Evolutionary conservation across 495 filamentous ascomycete species (phyloP), one percentile per base, ranked within the genome.

Genomic region (Penicillium manginii): DNA sequence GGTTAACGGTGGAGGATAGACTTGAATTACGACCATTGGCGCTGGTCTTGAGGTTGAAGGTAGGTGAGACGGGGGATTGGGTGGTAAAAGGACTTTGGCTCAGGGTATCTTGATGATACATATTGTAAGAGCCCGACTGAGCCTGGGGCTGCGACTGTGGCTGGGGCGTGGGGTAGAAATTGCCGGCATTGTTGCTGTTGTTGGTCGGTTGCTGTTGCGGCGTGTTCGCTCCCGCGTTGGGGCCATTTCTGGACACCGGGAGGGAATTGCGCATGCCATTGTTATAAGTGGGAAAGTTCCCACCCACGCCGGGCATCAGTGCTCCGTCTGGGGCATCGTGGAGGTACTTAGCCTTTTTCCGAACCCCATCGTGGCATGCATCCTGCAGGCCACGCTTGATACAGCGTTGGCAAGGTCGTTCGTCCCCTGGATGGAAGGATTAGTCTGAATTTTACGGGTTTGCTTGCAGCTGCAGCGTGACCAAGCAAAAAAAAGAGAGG

Each of bases 321-420:
- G 84, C 84, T 58, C 94, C 92, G 54, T 90, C 84, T 37, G 93
- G 91, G 23, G 93, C 92, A 78, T 97, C 94, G 74, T 97, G 93
- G 48, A 98, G 88, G 77, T 98, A 98, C 72, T 98, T 98, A 60
- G 94, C 94, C 81, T 98, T 98, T 75, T 98, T 98, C 58, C 94
- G 89, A 39, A 97, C 91, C 42, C 94, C 94, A 67, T 98, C 94
- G 68, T 96, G 91, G 70, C 94, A 98, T 39, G 83, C 83, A 70
- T 96, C 91, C 59, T 91, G 89, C 46, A 97, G 83, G 18, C 91
- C 90, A 47, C 93, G 88, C 72, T 97, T 97, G 59, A 97, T 91
- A 74, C 94, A 98, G 67, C 94, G 84, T 65, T 91, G 84, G 73
- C 94, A 98, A 49, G 94, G 94, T 63, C 94, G 83, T 70, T 98